A percentile compares a stretch with the other conserved stretches of the same genome.
These are phyloP conservation scores for Claviceps monticola DNA, from an alignment of 2,329 filamentous ascomycete species.

Conservation along the genomic window DNA sequence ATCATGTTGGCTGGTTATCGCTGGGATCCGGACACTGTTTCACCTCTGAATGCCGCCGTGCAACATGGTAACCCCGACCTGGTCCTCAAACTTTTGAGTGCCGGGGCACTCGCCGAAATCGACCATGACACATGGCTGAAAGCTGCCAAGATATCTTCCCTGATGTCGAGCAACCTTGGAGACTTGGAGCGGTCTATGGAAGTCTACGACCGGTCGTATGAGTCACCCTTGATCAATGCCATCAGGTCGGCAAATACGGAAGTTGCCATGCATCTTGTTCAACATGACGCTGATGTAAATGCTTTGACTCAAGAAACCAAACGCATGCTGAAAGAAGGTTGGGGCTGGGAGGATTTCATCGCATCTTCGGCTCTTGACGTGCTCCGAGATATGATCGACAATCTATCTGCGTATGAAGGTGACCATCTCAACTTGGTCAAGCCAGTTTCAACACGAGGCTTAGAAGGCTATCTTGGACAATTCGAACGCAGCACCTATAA, in stretches of 20 bases:
- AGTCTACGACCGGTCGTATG: slow-evolving; percentile 30
- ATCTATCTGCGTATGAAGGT: slow-evolving; percentile 30
- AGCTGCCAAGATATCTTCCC: slow-evolving; percentile 32
- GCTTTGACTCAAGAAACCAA: slow-evolving; percentile 32
- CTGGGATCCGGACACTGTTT: slow-evolving; percentile 24
- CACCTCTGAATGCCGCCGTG: slow-evolving; percentile 47
- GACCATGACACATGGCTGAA: slow-evolving; percentile 53
- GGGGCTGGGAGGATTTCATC: slow-evolving; percentile 18
- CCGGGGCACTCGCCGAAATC: slow-evolving; percentile 45
- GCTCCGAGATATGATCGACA: slow-evolving; percentile 37
- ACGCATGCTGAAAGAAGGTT: slow-evolving; percentile 20
- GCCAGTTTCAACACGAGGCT: slow-evolving; percentile 14
- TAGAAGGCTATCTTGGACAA: slow-evolving; percentile 39
- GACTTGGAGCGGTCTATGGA: slow-evolving; percentile 33
- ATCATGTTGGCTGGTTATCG: slow-evolving; percentile 28
- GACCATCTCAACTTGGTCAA: slow-evolving; percentile 5
- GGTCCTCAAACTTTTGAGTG: slow-evolving; percentile 46
- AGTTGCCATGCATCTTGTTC: slow-evolving; percentile 44
- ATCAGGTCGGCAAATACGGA: slow-evolving; percentile 27
- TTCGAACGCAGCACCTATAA: slow-evolving; percentile 44
- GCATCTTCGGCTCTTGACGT: slow-evolving; percentile 46
- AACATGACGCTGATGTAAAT: slow-evolving; percentile 52
- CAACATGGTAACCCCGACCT: slow-evolving; percentile 34
- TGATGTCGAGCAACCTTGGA: slow-evolving; percentile 18
- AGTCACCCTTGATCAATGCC: slow-evolving; percentile 57